These are phyloP conservation scores for Aspergillus niger DNA, from an alignment of 2,329 filamentous ascomycete genomes.

Conservation along the genomic window DNA sequence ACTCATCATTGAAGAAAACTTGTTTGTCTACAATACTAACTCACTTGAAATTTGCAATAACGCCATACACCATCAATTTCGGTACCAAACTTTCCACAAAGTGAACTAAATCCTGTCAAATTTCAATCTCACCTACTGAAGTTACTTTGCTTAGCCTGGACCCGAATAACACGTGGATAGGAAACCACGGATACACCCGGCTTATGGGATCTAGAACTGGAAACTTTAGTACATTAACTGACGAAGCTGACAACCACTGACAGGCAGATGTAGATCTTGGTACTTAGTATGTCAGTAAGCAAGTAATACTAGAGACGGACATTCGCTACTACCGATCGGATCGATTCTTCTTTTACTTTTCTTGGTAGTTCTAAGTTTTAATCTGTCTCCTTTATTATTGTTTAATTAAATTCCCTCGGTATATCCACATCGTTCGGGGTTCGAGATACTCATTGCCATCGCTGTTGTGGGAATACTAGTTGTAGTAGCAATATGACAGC, in stretches of 20 bases:
- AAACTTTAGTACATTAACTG: background rate
- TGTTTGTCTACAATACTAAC: too few species aligned
- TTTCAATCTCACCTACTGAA: background rate
- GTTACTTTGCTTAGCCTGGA: background rate
- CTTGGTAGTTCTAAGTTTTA: background rate
- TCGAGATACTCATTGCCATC: background rate
- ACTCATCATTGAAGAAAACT: too few species aligned
- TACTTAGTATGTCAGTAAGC: background rate
- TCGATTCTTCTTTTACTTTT: background rate
- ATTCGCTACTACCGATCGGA: background rate
- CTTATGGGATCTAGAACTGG: background rate
- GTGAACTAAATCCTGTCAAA: background rate
- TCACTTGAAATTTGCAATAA: too few species aligned
- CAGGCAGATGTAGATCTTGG: background rate
- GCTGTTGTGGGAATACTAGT: too few species aligned
- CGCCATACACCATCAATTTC: too few species aligned
- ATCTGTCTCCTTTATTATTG: background rate
- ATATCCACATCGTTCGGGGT: background rate
- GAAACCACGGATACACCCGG: constrained; percentile 4
- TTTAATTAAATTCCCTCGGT: background rate
- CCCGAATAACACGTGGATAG: background rate
- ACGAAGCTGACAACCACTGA: background rate
- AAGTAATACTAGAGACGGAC: background rate
- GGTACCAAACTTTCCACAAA: too few species aligned
- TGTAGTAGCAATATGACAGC: too few species aligned